Conservation (phyloP, 2,329 filamentous ascomycete genomes). For the Colletotrichum abscissum region DNA sequence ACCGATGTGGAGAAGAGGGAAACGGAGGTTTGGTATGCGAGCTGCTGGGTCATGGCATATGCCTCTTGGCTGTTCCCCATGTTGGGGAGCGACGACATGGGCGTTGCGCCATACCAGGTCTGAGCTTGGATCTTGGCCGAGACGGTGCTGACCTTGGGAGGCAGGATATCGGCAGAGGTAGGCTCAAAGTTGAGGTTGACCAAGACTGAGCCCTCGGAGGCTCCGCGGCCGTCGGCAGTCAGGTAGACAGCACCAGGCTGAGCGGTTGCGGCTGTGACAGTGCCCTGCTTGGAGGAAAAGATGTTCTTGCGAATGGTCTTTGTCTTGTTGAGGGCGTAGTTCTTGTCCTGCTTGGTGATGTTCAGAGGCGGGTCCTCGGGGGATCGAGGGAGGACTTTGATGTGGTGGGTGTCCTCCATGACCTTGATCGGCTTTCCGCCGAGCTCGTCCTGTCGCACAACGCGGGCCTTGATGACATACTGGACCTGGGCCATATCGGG, state of each 20-base stretch:
- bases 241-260: slow-evolving; percentile 63
- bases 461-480: slow-evolving; percentile 63
- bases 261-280: slow-evolving; percentile 55
- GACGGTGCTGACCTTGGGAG: slow-evolving; percentile 61
- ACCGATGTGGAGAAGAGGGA: slow-evolving; percentile 51
- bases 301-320: slow-evolving; percentile 66
- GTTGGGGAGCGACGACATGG: slow-evolving; percentile 61
- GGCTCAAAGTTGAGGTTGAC: slow-evolving; percentile 62
- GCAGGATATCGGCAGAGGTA: slow-evolving; percentile 50
- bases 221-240: slow-evolving; percentile 58
- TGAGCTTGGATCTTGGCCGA: slow-evolving; percentile 62
- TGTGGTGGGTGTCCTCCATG: slow-evolving; percentile 54
- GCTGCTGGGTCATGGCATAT: slow-evolving; percentile 41
- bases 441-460: slow-evolving; percentile 47
- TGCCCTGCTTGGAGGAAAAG: slow-evolving; percentile 62
- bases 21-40: slow-evolving; percentile 59
- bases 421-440: slow-evolving; percentile 43
- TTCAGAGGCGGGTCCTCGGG: slow-evolving; percentile 63
- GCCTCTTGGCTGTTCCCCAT: slow-evolving; percentile 58
- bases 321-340: slow-evolving; percentile 61
- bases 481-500: slow-evolving; percentile 66
- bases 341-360: slow-evolving; percentile 57
- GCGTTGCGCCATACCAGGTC: slow-evolving; percentile 62
- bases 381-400: slow-evolving; percentile 64
- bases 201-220: slow-evolving; percentile 54